These are phyloP conservation scores for Jaapia argillacea DNA, from an alignment of 768 basidiomycete species.

Conservation along the genomic window DNA sequence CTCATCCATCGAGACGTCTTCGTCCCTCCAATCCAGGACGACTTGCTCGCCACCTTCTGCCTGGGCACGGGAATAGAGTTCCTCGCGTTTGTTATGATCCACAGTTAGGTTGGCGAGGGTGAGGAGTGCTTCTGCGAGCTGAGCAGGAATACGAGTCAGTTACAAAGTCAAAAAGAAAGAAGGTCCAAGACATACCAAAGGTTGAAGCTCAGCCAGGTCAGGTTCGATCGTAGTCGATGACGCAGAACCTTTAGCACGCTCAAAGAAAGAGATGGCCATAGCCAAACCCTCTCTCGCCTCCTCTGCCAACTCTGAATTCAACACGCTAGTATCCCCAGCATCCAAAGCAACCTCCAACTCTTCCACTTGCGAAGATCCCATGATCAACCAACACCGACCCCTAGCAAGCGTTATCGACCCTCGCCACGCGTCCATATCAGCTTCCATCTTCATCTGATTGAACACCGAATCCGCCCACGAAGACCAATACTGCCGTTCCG, in stretches of 20 bases:
- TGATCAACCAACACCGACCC: conserved; percentile 45
- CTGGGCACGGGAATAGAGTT: conserved; percentile 41
- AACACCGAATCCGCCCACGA: conserved; percentile 52
- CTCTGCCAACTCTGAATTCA: conserved; percentile 37
- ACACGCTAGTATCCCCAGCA: conserved; percentile 25
- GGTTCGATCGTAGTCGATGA: conserved; percentile 5
- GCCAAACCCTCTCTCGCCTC: conserved; percentile 43
- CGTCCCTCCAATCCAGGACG: conserved; percentile 15
- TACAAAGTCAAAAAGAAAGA: not conserved
- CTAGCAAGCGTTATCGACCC: conserved; percentile 34
- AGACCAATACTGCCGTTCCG: conserved; percentile 47
- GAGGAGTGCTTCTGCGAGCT: conserved; percentile 46
- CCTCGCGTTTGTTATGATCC: conserved; percentile 37
- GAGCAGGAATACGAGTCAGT: conserved; percentile 2
- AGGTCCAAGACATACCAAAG: conserved; percentile 10
- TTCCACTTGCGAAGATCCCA: conserved; percentile 46
- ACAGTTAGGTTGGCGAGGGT: conserved; percentile 49
- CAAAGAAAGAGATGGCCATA: conserved; percentile 25
- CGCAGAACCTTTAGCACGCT: conserved; percentile 18
- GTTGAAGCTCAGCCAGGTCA: conserved; percentile 9
- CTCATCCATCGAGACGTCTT: conserved; percentile 10
- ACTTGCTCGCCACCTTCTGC: conserved; percentile 32
- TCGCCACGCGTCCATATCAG: conserved; percentile 40
- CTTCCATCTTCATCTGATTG: conserved; percentile 55
- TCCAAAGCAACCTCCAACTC: conserved; percentile 46